Conservation (phyloP, 441 rosid species). For the Gossypium lobatum region DNA sequence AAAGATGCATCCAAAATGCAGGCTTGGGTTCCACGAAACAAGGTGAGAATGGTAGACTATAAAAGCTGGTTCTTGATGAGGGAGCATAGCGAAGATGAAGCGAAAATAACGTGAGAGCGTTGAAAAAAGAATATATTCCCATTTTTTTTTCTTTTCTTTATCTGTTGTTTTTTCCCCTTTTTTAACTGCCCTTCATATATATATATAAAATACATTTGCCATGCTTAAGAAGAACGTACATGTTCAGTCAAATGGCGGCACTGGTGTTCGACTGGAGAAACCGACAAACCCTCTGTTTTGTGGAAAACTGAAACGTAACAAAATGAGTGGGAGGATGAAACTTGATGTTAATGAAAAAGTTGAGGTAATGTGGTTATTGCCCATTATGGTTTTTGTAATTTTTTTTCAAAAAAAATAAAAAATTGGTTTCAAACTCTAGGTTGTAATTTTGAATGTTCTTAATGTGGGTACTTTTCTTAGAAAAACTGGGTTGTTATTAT, state of each 20-base stretch:
- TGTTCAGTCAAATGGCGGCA: slow-evolving; percentile 19
- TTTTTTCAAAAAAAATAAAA: neutral
- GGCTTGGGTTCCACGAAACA: neutral
- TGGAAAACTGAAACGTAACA: slow-evolving; percentile 24
- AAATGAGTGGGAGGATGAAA: slow-evolving; percentile 14
- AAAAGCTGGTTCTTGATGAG: no score
- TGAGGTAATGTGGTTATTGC: slow-evolving; percentile 30
- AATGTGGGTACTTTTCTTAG: neutral
- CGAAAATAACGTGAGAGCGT: no score
- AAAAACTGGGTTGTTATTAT: neutral
- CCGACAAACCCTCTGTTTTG: slow-evolving; percentile 12
- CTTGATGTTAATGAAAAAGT: slow-evolving; percentile 30
- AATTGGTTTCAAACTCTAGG: neutral
- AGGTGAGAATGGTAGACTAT: neutral
- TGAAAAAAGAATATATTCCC: no score
- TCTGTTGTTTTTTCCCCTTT: no score
- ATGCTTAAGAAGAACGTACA: neutral
- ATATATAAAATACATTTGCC: no score
- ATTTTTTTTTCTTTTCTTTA: no score
- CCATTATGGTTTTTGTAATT: neutral
- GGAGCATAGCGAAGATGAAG: no score
- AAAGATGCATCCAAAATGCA: slow-evolving; percentile 3
- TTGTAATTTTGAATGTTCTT: neutral
- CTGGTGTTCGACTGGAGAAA: neutral
- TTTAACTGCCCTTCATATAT: no score